A percentile compares a stretch with the other conserved stretches of the same genome.
phyloP scores from a whole-genome alignment of 2,329 filamentous ascomycete genomes.

The Hyphodiscus sp. region DNA sequence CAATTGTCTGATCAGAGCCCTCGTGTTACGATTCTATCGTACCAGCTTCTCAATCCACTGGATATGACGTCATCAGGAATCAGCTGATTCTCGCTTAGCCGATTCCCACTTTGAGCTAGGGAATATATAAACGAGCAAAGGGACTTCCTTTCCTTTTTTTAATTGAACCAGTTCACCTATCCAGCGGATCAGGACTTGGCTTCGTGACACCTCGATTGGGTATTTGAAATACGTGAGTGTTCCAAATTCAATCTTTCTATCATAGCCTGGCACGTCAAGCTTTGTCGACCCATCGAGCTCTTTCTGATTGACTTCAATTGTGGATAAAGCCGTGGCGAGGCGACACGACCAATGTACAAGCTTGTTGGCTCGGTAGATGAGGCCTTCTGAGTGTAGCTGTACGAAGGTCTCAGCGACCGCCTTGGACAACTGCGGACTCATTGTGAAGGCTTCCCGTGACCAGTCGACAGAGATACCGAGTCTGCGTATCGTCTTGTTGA shows the following conservation, averaged over 20 bases:
- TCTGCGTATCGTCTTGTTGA: constrained; percentile 76
- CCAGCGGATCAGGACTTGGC: too few relatives aligned
- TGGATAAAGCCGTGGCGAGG: constrained; percentile 84
- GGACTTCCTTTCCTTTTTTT: too few relatives aligned
- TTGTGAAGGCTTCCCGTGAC: constrained; percentile 89
- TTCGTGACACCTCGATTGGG: constrained; percentile 74
- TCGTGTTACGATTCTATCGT: too few relatives aligned
- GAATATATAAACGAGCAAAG: too few relatives aligned
- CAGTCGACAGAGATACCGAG: constrained; percentile 93
- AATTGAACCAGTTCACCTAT: too few relatives aligned
- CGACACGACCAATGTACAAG: constrained; percentile 94
- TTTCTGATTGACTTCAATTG: constrained; percentile 88
- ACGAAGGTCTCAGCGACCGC: constrained; percentile 88
- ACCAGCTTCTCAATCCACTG: too few relatives aligned
- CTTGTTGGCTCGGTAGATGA: constrained; percentile 87
- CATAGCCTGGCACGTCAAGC: constrained; percentile 89
- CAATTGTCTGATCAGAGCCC: constrained; percentile 73
- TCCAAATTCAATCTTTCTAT: constrained; percentile 95
- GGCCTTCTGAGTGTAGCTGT: constrained; percentile 82
- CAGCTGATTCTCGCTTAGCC: too few relatives aligned
- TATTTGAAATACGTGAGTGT: constrained; percentile 89
- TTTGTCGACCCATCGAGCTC: constrained; percentile 80
- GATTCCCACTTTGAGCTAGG: too few relatives aligned
- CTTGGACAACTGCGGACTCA: constrained; percentile 77
- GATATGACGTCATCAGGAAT: too few relatives aligned